A percentile compares a stretch with the other conserved stretches of the same genome.
These are phyloP conservation scores for Nicotiana undulata DNA, from an alignment of 257 asterid species.

Conservation along the genomic window DNA sequence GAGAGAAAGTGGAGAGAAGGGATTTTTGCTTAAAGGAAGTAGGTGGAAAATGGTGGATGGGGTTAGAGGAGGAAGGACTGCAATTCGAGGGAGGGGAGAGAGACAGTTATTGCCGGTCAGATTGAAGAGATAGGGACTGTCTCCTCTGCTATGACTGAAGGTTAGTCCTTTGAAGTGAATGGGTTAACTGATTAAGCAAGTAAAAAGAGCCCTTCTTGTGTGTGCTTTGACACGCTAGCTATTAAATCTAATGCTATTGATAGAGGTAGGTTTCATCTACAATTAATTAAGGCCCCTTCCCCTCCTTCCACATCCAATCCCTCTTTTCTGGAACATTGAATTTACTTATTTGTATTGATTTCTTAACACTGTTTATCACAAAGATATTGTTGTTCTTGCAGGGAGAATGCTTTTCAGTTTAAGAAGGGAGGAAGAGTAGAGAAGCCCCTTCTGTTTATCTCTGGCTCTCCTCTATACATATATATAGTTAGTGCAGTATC, in stretches of 20 bases:
- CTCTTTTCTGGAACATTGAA: not conserved
- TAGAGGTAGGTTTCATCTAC: not conserved
- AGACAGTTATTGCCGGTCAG: too few relatives aligned
- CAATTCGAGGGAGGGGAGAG: too few relatives aligned
- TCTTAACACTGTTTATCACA: not conserved
- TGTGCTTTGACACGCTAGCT: not conserved
- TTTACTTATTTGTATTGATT: not conserved
- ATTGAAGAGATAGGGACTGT: too few relatives aligned
- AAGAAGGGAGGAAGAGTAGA: not conserved
- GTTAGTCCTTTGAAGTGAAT: not conserved
- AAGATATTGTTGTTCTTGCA: not conserved
- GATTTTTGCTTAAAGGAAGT: not conserved
- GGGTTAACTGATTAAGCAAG: not conserved
- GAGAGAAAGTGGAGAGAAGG: not conserved
- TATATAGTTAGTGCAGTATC: not conserved
- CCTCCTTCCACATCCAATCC: not conserved
- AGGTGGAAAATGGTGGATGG: not conserved
- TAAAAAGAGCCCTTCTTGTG: not conserved
- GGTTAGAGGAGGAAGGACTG: not conserved
- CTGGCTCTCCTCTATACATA: not conserved
- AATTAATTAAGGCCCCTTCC: not conserved
- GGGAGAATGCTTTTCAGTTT: not conserved
- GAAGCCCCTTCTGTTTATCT: not conserved
- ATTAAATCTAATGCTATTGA: not conserved
- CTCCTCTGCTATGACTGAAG: too few relatives aligned